Evolutionary conservation across 768 basidiomycete genomes (phyloP).

Genomic region (Suillus subalutaceus): DNA sequence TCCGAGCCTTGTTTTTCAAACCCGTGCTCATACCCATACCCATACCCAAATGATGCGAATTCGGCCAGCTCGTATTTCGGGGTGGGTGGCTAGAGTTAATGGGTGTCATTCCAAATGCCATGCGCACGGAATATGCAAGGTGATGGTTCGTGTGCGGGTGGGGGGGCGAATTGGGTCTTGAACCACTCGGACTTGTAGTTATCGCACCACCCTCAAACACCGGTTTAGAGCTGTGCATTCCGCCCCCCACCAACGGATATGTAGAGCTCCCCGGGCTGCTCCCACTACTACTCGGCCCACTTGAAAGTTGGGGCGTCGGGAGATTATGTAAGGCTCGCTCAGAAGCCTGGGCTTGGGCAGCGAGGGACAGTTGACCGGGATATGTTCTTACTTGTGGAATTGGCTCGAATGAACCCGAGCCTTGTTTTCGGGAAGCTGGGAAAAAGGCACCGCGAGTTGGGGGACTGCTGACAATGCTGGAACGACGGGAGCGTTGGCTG

Average conservation of each 20-base stretch:
- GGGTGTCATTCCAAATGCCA: constrained; percentile 93
- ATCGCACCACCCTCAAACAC: constrained; percentile 31
- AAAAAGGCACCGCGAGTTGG: constrained; percentile 34
- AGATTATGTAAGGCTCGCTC: constrained; percentile 35
- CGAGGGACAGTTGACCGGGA: constrained; percentile 34
- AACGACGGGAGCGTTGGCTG: constrained; percentile 30
- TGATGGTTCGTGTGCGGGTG: constrained; percentile 53
- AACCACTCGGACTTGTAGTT: constrained; percentile 51
- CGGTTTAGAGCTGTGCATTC: constrained; percentile 22
- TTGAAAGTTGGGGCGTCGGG: constrained; percentile 65
- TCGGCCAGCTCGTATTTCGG: constrained; percentile 44
- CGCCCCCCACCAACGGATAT: constrained; percentile 38
- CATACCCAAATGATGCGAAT: constrained; percentile 18
- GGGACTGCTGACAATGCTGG: constrained; percentile 42
- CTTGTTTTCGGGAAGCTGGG: constrained; percentile 32
- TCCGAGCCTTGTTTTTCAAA: background rate
- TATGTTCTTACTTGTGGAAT: constrained; percentile 36
- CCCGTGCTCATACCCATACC: background rate
- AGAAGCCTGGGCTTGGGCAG: constrained; percentile 24
- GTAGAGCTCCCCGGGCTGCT: constrained; percentile 62
- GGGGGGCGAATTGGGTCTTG: constrained; percentile 64
- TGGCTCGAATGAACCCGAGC: constrained; percentile 29
- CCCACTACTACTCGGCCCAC: constrained; percentile 63
- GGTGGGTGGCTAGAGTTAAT: constrained; percentile 48
- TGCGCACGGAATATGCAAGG: constrained; percentile 81